Evolutionary conservation across 306 rosid species (phyloP).

Genomic region (Urtica urens): DNA sequence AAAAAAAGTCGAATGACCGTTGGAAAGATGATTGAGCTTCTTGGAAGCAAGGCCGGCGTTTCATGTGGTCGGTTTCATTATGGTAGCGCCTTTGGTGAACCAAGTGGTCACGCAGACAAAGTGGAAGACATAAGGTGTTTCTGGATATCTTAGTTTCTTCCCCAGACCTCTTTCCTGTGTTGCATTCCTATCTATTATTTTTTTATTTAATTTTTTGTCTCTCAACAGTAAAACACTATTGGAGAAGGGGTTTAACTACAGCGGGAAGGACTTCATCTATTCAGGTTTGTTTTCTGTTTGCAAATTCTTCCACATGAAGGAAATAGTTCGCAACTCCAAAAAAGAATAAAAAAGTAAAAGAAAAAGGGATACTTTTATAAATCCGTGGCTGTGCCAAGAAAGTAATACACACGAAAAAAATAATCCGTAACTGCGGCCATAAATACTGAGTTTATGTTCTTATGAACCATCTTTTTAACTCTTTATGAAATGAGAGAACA

Average conservation of each 20-base stretch:
- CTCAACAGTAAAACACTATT: conserved; percentile 69
- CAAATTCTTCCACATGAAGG: conserved; percentile 3
- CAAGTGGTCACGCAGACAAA: conserved; percentile 98
- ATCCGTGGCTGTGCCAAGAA: too few species aligned
- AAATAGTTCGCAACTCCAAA: not conserved
- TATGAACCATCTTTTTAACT: too few species aligned
- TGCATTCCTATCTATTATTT: conserved; percentile 7
- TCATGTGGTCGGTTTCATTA: conserved; percentile 92
- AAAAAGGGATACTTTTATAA: too few species aligned
- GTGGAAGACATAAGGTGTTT: conserved; percentile 81
- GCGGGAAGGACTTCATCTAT: conserved; percentile 80
- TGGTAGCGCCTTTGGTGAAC: conserved; percentile 97
- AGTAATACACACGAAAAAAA: too few species aligned
- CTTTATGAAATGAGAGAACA: too few species aligned
- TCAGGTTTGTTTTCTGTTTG: conserved; percentile 47
- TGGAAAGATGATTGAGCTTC: conserved; percentile 97
- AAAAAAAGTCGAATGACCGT: conserved; percentile 87
- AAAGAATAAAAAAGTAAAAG: too few species aligned
- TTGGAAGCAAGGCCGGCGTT: conserved; percentile 96
- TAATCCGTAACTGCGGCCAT: too few species aligned
- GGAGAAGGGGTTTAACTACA: conserved; percentile 70
- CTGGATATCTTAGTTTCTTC: too few species aligned
- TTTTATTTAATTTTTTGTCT: conserved; percentile 8
- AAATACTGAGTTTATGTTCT: too few species aligned
- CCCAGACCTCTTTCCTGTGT: conserved; percentile 1